Base-by-base conservation (phyloP, 768 basidiomycete species). In the Punctularia strigosozonata region DNA sequence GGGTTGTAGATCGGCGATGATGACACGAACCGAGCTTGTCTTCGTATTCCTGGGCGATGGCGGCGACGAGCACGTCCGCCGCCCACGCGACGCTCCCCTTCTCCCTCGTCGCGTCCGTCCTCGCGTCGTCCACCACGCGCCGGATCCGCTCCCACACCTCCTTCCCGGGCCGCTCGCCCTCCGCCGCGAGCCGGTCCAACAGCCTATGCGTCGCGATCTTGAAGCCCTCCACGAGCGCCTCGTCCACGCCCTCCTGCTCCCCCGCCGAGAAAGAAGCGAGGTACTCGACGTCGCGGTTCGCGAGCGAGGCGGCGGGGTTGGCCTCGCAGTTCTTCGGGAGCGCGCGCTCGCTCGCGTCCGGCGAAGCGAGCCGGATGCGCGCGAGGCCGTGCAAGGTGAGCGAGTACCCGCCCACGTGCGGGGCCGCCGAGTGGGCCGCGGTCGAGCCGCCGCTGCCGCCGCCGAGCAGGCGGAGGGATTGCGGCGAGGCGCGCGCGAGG, bases 81-180 rank as follows among this genome's bases (percentile, higher is more conserved):
- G 86, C 76, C 74, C 79, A 82, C 3, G 75, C 69, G 0, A 77
- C 73, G 21, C 75, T 63, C 6, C 71, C 66, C 46, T 73, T 68
- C 0, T 77, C 68, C 13, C 79, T 67, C 25, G n/a, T n/a, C n/a
- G n/a, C n/a, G n/a, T n/a, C n/a, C n/a, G n/a, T n/a, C n/a, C n/a
- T n/a, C n/a, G n/a, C n/a, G n/a, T 88, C 81, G 43, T 86, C 82
- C 7, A 87, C 63, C 72, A 86, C 80, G 23, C 60, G 62, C 3
- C 78, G 66, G 38, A 85, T 74, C 57, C 78, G 81, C 50, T 66
- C 55, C 59, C 78, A 86, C 5, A 72, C 74, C 24, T 86, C 84
- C 42, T 72, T 72, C 42, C 74, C 65, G 19, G 68, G 56, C 36
- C 68, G 65, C 36, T 61, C 64, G 4, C 51, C 43, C 1, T 69